Base-by-base conservation (phyloP, 108 stramenopile species). In the Craspedostauros australis region DNA sequence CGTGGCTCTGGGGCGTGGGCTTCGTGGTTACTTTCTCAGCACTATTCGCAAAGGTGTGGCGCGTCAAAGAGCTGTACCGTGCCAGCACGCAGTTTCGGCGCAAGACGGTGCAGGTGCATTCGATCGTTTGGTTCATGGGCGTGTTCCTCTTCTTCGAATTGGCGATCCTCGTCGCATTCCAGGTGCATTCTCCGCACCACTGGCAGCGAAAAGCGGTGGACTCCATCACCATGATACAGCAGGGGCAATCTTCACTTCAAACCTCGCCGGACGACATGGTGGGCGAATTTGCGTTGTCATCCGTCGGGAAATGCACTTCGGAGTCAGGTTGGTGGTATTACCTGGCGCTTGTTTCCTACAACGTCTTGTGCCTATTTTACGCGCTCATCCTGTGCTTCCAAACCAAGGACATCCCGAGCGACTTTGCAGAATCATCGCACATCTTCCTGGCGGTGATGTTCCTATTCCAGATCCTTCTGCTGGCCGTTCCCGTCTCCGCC, bases 401-500 rank as follows among this genome's bases (percentile, higher is more conserved):
- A 31, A 64, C 62, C 1, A 57, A 53, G 56, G 49, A 70, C 23
- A 49, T 70, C 38, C 40, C 48, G 26, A 47, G 68, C 0, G 77
- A 75, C 23, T 76, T 67, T 30, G 44, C 47, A 2, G 82, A 83
- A 66, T 59, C 58, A 18, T 39, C 16, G 4, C 73, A 64, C 38
- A 44, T 83, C 4, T 45, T 51, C 23, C 46, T 79, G 49, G 56
- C 72, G 27, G 64, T 79, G 43, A 34, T 62, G 8, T 64, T 57
- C 32, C 57, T 83, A 36, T 60, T 75, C 8, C 76, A 79, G 42
- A 66, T 70, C 7, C 15, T 50, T 19, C 14, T 68, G 11, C 40
- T 76, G 27, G 68, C 72, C 0, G 42, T 72, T 0, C 77, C 82
- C 3, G 30, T 79, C 12, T 22, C 64, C 11, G 46, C 66, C 4